Percentiles rank a stretch among this genome's conserved stretches.
Evolutionary conservation across 768 basidiomycete genomes (phyloP).

Genomic region (Suillus decipiens): DNA sequence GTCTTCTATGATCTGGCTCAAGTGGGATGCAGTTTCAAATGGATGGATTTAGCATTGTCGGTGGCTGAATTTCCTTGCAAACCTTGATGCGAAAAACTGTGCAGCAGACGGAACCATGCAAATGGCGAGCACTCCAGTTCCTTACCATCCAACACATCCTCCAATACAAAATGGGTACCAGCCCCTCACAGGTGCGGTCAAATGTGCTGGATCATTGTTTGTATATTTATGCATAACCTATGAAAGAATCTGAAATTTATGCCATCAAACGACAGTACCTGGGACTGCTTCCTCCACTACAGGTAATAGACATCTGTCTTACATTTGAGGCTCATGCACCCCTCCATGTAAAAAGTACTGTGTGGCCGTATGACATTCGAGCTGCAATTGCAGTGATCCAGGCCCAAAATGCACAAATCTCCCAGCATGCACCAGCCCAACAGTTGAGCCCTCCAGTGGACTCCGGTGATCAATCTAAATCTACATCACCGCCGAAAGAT

Average conservation of each 20-base stretch:
- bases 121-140: conserved; percentile 40
- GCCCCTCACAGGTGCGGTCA: conserved; percentile 37
- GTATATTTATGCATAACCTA: conserved; percentile 25
- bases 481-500: conserved; percentile 24
- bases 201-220: conserved; percentile 26
- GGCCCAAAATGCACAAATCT: conserved; percentile 25
- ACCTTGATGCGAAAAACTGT: conserved; percentile 75
- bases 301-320: conserved; percentile 81
- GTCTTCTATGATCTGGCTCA: background rate
- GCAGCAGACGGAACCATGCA: conserved; percentile 71
- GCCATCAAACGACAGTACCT: conserved; percentile 75
- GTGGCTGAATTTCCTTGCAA: conserved; percentile 31
- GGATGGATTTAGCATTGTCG: background rate
- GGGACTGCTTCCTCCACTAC: conserved; percentile 60
- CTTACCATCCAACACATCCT: conserved; percentile 37
- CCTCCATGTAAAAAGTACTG: conserved; percentile 57
- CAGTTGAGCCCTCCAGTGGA: conserved; percentile 15
- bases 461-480: background rate
- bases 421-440: conserved; percentile 21
- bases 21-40: background rate
- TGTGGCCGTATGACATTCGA: conserved; percentile 75
- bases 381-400: conserved; percentile 60
- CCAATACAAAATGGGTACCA: conserved; percentile 38
- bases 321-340: conserved; percentile 71
- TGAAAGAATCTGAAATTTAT: conserved; percentile 46